Evolutionary conservation across 768 basidiomycete species (phyloP).

Genomic region (Boletellus ananiceps): DNA sequence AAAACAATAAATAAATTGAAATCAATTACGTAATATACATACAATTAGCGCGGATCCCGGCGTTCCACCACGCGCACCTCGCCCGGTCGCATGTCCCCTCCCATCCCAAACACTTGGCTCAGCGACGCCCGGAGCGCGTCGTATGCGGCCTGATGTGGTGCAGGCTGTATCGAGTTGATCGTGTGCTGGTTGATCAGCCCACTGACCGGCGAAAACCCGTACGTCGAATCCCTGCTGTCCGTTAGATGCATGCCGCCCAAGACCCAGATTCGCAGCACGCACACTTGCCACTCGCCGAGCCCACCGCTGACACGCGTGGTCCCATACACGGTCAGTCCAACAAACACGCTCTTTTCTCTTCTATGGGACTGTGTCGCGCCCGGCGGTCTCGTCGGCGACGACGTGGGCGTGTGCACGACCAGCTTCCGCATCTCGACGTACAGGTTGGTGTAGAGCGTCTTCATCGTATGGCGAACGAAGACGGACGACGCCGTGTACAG

Average conservation of each 20-base stretch:
- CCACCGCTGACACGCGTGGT: conserved; percentile 59
- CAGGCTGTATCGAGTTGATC: conserved; percentile 74
- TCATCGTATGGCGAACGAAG: conserved; percentile 69
- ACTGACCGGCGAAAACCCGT: conserved; percentile 62
- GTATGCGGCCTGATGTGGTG: conserved; percentile 68
- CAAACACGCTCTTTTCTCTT: conserved; percentile 55
- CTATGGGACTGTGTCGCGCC: not conserved
- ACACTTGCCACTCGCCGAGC: conserved; percentile 71
- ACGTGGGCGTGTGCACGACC: conserved; percentile 22
- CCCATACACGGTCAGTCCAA: conserved; percentile 55
- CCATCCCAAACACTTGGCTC: conserved; percentile 21
- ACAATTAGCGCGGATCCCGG: not conserved
- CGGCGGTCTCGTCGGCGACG: too few species aligned
- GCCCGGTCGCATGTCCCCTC: not conserved
- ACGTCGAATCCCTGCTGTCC: conserved; percentile 56
- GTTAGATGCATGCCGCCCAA: not conserved
- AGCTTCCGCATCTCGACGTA: conserved; percentile 52
- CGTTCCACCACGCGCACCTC: conserved; percentile 1
- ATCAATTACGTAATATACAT: conserved; percentile 16
- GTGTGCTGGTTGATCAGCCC: conserved; percentile 62
- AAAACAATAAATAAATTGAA: too few species aligned
- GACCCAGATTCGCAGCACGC: conserved; percentile 20
- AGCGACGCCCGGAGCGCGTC: conserved; percentile 47
- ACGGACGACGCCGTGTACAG: conserved; percentile 68
- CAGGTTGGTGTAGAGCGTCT: conserved; percentile 67